These are phyloP conservation scores for Suhomyces bokatorum DNA, from an alignment of 1,139 yeast species.

Conservation along the genomic window DNA sequence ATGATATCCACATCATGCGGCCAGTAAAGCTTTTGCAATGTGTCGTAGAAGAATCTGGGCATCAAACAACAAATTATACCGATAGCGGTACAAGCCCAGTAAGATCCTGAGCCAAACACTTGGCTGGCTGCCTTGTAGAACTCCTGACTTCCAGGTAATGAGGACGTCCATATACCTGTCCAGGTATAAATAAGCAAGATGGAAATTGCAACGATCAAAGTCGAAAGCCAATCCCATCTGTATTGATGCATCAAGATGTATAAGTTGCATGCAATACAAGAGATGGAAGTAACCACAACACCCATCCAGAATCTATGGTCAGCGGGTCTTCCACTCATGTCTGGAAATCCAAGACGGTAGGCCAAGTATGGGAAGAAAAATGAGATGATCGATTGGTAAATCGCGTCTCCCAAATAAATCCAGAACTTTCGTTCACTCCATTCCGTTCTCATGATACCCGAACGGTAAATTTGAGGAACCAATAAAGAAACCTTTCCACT, in stretches of 20 bases:
- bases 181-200: conserved; percentile 72
- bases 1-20: conserved; percentile 87
- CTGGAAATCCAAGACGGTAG: conserved; percentile 57
- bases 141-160: conserved; percentile 52
- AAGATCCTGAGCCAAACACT: conserved; percentile 67
- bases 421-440: conserved; percentile 81
- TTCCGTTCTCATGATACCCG: conserved; percentile 80
- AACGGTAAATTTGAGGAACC: conserved; percentile 87
- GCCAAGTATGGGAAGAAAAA: conserved; percentile 85
- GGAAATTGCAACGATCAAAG: conserved; percentile 62
- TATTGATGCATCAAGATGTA: conserved; percentile 81
- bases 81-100: conserved; percentile 80
- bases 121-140: conserved; percentile 76
- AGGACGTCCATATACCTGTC: conserved; percentile 88
- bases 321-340: conserved; percentile 61
- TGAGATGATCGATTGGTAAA: conserved; percentile 82
- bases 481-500: conserved; percentile 74
- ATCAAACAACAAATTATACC: conserved; percentile 72
- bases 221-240: conserved; percentile 92
- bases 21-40: conserved; percentile 56
- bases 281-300: conserved; percentile 71
- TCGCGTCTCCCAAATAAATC: conserved; percentile 83
- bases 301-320: conserved; percentile 91
- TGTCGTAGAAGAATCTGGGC: conserved; percentile 74
- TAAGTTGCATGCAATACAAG: conserved; percentile 76